Conservation (phyloP, 2,329 filamentous ascomycete species). For the Trichophyton benhamiae region DNA sequence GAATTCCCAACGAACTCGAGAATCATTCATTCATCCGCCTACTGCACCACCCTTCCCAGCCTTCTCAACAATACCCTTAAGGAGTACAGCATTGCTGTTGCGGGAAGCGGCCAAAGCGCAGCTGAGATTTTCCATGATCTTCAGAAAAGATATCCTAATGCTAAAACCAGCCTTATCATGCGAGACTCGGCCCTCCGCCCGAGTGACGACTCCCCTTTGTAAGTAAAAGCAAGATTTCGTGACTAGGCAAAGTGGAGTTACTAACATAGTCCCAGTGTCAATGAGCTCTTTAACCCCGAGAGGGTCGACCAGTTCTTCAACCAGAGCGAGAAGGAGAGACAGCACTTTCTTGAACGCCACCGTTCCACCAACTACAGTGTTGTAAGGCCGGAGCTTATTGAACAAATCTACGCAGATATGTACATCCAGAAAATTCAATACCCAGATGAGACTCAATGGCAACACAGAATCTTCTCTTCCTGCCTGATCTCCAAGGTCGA, state of each 20-base stretch:
- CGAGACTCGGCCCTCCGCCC: slow-evolving; percentile 71
- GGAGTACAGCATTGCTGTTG: slow-evolving; percentile 64
- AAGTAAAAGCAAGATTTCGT: slow-evolving; percentile 31
- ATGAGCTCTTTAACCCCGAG: slow-evolving; percentile 88
- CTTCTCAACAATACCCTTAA: slow-evolving; percentile 28
- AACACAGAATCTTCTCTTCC: slow-evolving; percentile 63
- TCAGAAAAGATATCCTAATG: slow-evolving; percentile 68
- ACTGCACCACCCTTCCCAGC: slow-evolving; percentile 41
- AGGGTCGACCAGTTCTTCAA: slow-evolving; percentile 66
- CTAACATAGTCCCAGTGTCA: slow-evolving; percentile 49
- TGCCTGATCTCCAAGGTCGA: slow-evolving; percentile 52
- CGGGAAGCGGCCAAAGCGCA: slow-evolving; percentile 82
- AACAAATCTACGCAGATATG: slow-evolving; percentile 73
- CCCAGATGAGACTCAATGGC: slow-evolving; percentile 60
- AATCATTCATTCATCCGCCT: slow-evolving; percentile 82
- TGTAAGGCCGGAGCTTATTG: slow-evolving; percentile 78
- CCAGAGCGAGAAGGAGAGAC: slow-evolving; percentile 50
- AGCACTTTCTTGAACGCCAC: slow-evolving; percentile 47
- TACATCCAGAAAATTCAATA: slow-evolving; percentile 71
- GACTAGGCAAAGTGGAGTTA: not conserved
- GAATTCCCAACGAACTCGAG: slow-evolving; percentile 57
- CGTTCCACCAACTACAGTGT: slow-evolving; percentile 89
- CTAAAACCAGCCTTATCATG: slow-evolving; percentile 66
- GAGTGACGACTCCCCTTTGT: slow-evolving; percentile 94
- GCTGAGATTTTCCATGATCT: slow-evolving; percentile 93